Evolutionary conservation across 768 basidiomycete species (phyloP), one percentile per base, ranked within the genome.

Genomic region (Tricholoma sp.): DNA sequence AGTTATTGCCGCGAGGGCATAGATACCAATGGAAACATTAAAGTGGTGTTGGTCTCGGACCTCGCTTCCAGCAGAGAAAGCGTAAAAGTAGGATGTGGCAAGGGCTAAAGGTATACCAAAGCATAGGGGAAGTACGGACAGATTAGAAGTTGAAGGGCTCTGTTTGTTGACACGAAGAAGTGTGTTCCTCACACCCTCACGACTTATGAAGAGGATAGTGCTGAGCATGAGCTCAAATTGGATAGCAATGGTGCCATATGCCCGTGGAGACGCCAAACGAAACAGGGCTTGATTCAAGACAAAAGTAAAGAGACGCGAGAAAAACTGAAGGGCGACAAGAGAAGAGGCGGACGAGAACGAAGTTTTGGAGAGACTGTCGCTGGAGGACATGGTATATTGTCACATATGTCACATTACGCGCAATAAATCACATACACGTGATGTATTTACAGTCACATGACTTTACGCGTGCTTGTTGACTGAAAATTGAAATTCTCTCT

Each of bases 171-270:
- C 78, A n/a, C 94, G 83, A 14, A 97, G 77, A 4, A 97, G 79
- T 5, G 91, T 85, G 67, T 88, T 91, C 39, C 97, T 80, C 7
- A 98, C 81, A 16, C 95, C 96, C 70, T 99, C 97, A n/a, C 97
- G 79, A 32, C 88, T 87, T 7, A 98, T 78, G 70, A 98, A 98
- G 45, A 98, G 77, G 64, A 95, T 90, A 10, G 94, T 94, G 63
- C 88, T 91, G 47, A 91, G 80, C 22, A 98, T 67, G 24, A 98
- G 82, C 68, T 98, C 97, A 71, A 98, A 94, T 65, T 97, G 95
- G 59, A 99, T 89, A 0, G 93, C 84, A 14, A 92, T 94, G 0
- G 91, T 94, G 9, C 96, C 89, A 67, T 92, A 95, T 12, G 87
- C 88, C 32, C 83, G 82, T 0, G 95, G 94, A 0, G 92, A 86